Percentiles rank a stretch among this genome's conserved stretches.
Conservation (phyloP, 345 rosid genomes). For the Microthlaspi erraticum region DNA sequence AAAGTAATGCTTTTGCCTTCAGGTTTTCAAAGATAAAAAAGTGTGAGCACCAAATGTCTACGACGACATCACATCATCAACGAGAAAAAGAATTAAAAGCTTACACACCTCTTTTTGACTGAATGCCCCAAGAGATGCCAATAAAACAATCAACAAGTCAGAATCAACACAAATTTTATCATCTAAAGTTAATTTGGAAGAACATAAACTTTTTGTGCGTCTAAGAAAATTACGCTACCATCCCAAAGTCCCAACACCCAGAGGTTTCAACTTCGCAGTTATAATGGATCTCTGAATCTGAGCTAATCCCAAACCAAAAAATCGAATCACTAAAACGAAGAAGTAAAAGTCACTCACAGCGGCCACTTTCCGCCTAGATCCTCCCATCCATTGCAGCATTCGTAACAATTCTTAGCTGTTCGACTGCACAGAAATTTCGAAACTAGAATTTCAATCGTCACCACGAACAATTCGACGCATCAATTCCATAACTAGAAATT, state of each 20-base stretch:
- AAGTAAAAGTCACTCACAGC: conserved; percentile 53
- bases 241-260: neutral
- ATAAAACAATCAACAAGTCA: conserved; percentile 22
- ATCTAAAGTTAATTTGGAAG: neutral
- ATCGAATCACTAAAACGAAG: conserved; percentile 6
- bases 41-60: conserved; percentile 10
- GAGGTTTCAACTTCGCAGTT: conserved; percentile 11
- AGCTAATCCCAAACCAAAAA: conserved; percentile 2
- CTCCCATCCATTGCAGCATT: conserved; percentile 98
- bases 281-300: neutral
- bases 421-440: neutral
- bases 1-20: conserved; percentile 87
- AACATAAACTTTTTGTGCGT: neutral
- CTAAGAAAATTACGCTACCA: neutral
- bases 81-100: conserved; percentile 6
- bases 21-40: conserved; percentile 13
- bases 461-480: conserved; percentile 9
- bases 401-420: conserved; percentile 11
- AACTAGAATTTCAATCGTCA: conserved; percentile 15
- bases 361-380: conserved; percentile 80
- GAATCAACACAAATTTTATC: neutral
- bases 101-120: conserved; percentile 46
- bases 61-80: neutral
- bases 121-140: conserved; percentile 14
- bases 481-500: conserved; percentile 22